Conservation (phyloP, 208 protist genomes). For the Herpetomonas samuelpessoai region DNA sequence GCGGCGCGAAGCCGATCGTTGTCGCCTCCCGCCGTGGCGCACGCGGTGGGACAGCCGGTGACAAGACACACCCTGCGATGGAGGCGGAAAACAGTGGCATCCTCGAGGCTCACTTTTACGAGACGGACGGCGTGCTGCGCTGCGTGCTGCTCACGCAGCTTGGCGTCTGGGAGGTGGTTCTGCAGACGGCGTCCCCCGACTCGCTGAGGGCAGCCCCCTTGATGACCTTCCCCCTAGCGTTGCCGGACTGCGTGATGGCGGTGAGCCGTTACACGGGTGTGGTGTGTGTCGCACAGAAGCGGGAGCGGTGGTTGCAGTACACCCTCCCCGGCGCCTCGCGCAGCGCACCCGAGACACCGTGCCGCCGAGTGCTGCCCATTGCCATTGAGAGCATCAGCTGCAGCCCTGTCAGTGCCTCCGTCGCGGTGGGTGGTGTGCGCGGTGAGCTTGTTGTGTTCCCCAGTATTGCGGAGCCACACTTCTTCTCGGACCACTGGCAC, state of each 20-base stretch:
- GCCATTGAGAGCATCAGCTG: conserved; percentile 58
- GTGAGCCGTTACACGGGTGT: conserved; percentile 58
- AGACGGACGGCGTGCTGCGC: conserved; percentile 40
- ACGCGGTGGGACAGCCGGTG: too few relatives aligned
- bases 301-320: conserved; percentile 52
- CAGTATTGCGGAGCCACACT: conserved; percentile 46
- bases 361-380: conserved; percentile 27
- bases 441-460: conserved; percentile 77
- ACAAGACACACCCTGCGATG: too few relatives aligned
- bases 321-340: conserved; percentile 17
- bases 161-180: conserved; percentile 47
- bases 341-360: conserved; percentile 5
- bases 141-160: conserved; percentile 54
- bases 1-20: conserved; percentile 21
- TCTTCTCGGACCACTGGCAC: conserved; percentile 89
- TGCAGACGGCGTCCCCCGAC: conserved; percentile 6
- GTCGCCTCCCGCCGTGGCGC: neutral
- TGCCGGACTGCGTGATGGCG: conserved; percentile 31
- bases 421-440: conserved; percentile 70
- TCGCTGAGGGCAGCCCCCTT: conserved; percentile 23
- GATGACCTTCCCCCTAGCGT: conserved; percentile 25
- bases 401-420: conserved; percentile 32
- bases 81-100: conserved; percentile 3
- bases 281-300: conserved; percentile 47
- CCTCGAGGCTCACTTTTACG: conserved; percentile 37